Conservation (phyloP, 768 basidiomycete genomes). For the Kwoniella shandongensis region DNA sequence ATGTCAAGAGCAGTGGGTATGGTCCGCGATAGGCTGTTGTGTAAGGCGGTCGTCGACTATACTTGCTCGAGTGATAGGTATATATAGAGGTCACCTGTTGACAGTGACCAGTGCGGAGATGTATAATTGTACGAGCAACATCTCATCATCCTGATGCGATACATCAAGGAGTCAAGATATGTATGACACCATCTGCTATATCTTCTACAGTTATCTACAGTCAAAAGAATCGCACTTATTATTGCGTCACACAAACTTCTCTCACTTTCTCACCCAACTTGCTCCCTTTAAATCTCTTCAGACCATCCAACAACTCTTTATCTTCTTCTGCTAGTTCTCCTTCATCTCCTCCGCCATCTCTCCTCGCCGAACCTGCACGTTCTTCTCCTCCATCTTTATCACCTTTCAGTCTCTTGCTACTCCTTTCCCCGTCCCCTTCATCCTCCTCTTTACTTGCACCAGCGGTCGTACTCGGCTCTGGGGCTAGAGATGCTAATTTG, state of each 20-base stretch:
- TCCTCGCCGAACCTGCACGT: too few relatives aligned
- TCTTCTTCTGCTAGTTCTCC: constrained; percentile 32
- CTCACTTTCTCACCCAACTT: constrained; percentile 35
- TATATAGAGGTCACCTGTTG: too few relatives aligned
- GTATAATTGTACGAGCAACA: too few relatives aligned
- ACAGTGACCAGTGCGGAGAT: too few relatives aligned
- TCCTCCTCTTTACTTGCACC: neutral
- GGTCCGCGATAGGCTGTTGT: constrained; percentile 32
- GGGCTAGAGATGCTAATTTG: constrained; percentile 8
- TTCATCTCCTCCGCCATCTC: neutral
- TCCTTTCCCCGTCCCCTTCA: constrained; percentile 1
- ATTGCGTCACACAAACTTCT: constrained; percentile 43
- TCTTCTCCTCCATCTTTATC: constrained; percentile 1
- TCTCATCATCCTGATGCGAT: too few relatives aligned
- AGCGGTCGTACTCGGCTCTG: constrained; percentile 1
- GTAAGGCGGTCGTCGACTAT: too few relatives aligned
- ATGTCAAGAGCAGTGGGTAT: constrained; percentile 48
- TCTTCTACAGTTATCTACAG: too few relatives aligned
- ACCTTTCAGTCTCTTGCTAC: neutral
- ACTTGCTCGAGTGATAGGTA: too few relatives aligned
- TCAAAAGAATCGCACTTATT: neutral
- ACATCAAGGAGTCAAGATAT: constrained; percentile 2
- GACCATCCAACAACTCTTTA: constrained; percentile 36
- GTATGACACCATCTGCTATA: neutral
- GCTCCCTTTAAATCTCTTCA: constrained; percentile 41